Evolutionary conservation across 805 yeast species (phyloP).

Genomic region (Saccharomycopsis microspora): DNA sequence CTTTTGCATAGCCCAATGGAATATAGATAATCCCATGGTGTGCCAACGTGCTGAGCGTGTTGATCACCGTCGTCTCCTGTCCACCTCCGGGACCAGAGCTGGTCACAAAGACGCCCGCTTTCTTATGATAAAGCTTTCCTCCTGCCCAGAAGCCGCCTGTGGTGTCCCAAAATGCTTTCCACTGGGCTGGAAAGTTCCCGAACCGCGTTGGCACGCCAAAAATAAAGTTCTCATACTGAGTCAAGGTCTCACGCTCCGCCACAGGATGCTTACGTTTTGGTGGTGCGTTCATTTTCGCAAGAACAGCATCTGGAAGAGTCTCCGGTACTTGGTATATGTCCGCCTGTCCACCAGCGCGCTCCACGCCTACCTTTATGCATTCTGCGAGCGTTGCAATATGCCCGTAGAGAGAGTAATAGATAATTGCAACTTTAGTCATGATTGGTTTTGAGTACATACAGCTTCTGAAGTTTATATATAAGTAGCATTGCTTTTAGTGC

Average conservation of each 20-base stretch:
- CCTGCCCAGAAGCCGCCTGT: conserved; percentile 70
- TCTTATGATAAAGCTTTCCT: conserved; percentile 62
- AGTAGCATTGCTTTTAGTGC: too few species aligned
- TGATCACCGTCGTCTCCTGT: conserved; percentile 59
- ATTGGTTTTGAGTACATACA: too few species aligned
- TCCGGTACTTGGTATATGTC: conserved; percentile 74
- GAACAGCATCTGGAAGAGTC: conserved; percentile 54
- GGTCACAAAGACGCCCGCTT: conserved; percentile 60
- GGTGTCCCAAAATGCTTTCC: conserved; percentile 63
- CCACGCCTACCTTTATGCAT: conserved; percentile 57
- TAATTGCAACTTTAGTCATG: conserved; percentile 46
- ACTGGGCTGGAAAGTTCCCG: conserved; percentile 69
- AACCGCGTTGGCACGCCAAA: conserved; percentile 77
- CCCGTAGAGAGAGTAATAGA: conserved; percentile 75
- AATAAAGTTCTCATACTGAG: conserved; percentile 57
- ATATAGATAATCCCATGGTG: conserved; percentile 74
- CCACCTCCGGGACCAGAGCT: conserved; percentile 74
- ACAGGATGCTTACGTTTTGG: conserved; percentile 42
- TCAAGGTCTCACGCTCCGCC: conserved; percentile 45
- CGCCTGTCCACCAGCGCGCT: conserved; percentile 57
- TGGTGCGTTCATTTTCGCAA: conserved; percentile 56
- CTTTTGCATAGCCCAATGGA: conserved; percentile 62
- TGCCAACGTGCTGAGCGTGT: conserved; percentile 43
- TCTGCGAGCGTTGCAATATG: conserved; percentile 64
- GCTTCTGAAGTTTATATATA: too few species aligned